Evolutionary conservation across 2,329 filamentous ascomycete species (phyloP).

Genomic region (Fusarium robinianum): DNA sequence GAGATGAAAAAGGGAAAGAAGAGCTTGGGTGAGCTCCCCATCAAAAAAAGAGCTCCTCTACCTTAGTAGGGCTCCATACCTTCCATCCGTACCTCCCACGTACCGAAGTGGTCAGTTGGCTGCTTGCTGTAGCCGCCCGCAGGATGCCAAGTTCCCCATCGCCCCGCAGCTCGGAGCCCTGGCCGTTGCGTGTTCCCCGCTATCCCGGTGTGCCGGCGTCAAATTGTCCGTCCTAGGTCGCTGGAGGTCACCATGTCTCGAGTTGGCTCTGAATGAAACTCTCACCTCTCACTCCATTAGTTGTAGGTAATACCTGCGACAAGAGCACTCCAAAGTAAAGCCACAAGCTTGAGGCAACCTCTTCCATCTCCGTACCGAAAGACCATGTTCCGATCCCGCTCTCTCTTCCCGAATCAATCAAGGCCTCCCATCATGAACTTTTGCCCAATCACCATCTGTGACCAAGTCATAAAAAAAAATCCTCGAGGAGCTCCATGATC

Average conservation of each 20-base stretch:
- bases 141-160: constrained; percentile 25
- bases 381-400: no score
- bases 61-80: constrained; percentile 13
- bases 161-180: no score
- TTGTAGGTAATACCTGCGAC: no score
- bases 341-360: no score
- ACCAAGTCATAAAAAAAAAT: constrained; percentile 13
- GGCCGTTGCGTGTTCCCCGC: constrained; percentile 11
- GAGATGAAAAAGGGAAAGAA: constrained; percentile 6
- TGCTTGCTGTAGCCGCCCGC: constrained; percentile 27
- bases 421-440: no score
- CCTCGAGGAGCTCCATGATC: constrained; percentile 8
- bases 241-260: no score
- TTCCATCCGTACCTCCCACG: no score
- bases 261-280: no score
- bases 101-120: constrained; percentile 5
- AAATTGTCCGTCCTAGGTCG: constrained; percentile 4
- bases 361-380: no score
- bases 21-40: constrained; percentile 4
- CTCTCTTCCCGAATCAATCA: no score
- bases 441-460: constrained; percentile 17
- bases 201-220: constrained; percentile 2
- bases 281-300: no score
- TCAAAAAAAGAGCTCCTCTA: constrained; percentile 10
- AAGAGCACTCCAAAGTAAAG: no score